Evolutionary conservation across 495 filamentous ascomycete genomes (phyloP).

Genomic region (Penicillium dipodomyicola): DNA sequence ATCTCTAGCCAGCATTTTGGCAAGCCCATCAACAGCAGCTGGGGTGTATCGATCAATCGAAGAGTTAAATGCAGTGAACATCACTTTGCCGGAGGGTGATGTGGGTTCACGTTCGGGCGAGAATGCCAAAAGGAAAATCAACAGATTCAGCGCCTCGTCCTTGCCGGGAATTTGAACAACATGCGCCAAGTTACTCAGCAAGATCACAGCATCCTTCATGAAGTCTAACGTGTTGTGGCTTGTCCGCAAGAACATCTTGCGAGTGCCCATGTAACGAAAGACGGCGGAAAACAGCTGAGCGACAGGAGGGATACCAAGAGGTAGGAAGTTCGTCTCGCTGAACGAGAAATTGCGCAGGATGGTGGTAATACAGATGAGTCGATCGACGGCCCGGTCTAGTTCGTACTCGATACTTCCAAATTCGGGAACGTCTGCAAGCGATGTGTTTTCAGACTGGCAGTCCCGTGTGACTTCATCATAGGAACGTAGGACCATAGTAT

Average conservation of each 20-base stretch:
- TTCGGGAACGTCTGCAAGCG: slow-evolving; percentile 63
- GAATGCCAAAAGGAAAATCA: slow-evolving; percentile 89
- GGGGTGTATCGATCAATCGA: slow-evolving; percentile 83
- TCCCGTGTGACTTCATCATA: slow-evolving; percentile 87
- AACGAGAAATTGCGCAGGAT: slow-evolving; percentile 93
- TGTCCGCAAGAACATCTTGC: slow-evolving; percentile 78
- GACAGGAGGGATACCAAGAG: slow-evolving; percentile 70
- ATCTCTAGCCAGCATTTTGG: slow-evolving; percentile 88
- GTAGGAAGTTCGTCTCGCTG: slow-evolving; percentile 65
- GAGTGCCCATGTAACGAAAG: slow-evolving; percentile 84
- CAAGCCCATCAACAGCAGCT: slow-evolving; percentile 81
- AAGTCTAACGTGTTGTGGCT: slow-evolving; percentile 84
- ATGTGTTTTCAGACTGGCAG: slow-evolving; percentile 66
- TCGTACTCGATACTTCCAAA: slow-evolving; percentile 80
- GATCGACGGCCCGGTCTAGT: slow-evolving; percentile 81
- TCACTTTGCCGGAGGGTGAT: slow-evolving; percentile 53
- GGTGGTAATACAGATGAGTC: slow-evolving; percentile 85
- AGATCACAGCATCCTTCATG: slow-evolving; percentile 91
- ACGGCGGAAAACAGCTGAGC: slow-evolving; percentile 76
- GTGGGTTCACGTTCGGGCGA: slow-evolving; percentile 65
- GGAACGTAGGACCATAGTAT: slow-evolving; percentile 71
- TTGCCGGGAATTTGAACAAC: slow-evolving; percentile 77
- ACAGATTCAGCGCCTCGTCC: slow-evolving; percentile 81
- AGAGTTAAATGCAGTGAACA: slow-evolving; percentile 80
- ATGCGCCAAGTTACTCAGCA: slow-evolving; percentile 82